A percentile compares a stretch with the other conserved stretches of the same genome.
Conservation (phyloP, 2,329 filamentous ascomycete genomes). For the Emergomyces pasteurianus region DNA sequence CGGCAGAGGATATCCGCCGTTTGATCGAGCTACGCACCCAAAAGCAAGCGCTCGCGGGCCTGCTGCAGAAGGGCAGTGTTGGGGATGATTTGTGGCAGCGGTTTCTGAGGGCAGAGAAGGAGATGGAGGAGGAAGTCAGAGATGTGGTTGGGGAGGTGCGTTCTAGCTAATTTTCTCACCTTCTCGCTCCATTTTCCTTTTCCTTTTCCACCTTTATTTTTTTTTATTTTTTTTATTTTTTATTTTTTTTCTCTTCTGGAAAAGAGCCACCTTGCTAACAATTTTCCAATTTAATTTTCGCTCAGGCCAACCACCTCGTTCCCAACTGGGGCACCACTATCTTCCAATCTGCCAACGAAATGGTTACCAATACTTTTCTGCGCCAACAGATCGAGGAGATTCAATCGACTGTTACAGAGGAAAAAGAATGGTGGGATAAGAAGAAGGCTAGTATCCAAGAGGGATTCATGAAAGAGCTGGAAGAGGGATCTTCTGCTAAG, state of each 20-base stretch:
- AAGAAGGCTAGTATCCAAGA: slow-evolving; percentile 60
- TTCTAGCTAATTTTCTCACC: neutral
- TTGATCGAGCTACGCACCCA: slow-evolving; percentile 79
- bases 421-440: slow-evolving; percentile 90
- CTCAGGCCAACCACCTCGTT: slow-evolving; percentile 75
- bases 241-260: neutral
- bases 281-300: neutral
- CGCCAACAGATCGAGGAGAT: slow-evolving; percentile 65
- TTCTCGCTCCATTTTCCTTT: neutral
- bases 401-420: slow-evolving; percentile 55
- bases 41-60: slow-evolving; percentile 72
- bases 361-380: slow-evolving; percentile 70
- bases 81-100: slow-evolving; percentile 94
- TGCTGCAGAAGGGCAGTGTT: slow-evolving; percentile 82
- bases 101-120: slow-evolving; percentile 84
- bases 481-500: slow-evolving; percentile 17
- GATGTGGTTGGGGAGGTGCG: slow-evolving; percentile 86
- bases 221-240: too few species aligned
- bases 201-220: too few species aligned
- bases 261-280: neutral
- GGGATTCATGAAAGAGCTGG: slow-evolving; percentile 76
- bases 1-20: slow-evolving; percentile 83
- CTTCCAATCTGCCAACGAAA: slow-evolving; percentile 96
- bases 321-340: slow-evolving; percentile 88
- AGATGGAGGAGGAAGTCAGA: slow-evolving; percentile 90